Percentiles rank a stretch among this genome's conserved stretches.
Evolutionary conservation across 2,329 filamentous ascomycete species (phyloP).

Genomic region (Nectriaceae sp.): DNA sequence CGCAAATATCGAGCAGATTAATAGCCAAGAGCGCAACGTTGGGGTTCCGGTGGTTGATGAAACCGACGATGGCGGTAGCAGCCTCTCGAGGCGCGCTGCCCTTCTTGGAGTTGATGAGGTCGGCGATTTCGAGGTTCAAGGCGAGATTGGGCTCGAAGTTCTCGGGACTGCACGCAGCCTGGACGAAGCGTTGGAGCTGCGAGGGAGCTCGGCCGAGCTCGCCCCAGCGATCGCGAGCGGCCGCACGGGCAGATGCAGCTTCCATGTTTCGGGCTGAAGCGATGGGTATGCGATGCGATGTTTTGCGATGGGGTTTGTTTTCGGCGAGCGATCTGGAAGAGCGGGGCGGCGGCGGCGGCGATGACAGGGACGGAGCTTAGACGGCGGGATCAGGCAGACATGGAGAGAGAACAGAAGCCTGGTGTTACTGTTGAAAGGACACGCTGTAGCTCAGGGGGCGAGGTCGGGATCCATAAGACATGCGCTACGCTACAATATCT

Average conservation of each 20-base stretch:
- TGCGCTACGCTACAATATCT: no score
- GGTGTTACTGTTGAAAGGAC: no score
- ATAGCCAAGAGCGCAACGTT: constrained; percentile 91
- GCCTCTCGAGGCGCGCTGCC: constrained; percentile 94
- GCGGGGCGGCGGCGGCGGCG: neutral
- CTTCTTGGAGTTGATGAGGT: constrained; percentile 97
- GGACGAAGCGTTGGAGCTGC: constrained; percentile 91
- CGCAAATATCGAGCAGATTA: constrained; percentile 93
- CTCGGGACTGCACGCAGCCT: constrained; percentile 93
- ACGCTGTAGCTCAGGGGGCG: neutral
- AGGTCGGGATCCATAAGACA: neutral
- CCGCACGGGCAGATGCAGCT: constrained; percentile 93
- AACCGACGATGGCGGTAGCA: constrained; percentile 87
- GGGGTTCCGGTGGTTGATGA: constrained; percentile 95
- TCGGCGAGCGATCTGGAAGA: neutral
- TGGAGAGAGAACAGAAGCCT: neutral
- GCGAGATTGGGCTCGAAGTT: constrained; percentile 98
- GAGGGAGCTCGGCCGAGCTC: constrained; percentile 75
- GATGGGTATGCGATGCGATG: neutral
- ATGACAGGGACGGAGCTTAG: neutral
- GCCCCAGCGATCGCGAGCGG: constrained; percentile 90
- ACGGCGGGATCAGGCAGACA: neutral
- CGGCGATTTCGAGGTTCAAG: constrained; percentile 92
- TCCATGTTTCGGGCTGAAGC: constrained; percentile 63
- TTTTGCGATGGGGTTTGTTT: neutral